Conservation (phyloP, 345 rosid genomes). For the Bruguiera parviflora region DNA sequence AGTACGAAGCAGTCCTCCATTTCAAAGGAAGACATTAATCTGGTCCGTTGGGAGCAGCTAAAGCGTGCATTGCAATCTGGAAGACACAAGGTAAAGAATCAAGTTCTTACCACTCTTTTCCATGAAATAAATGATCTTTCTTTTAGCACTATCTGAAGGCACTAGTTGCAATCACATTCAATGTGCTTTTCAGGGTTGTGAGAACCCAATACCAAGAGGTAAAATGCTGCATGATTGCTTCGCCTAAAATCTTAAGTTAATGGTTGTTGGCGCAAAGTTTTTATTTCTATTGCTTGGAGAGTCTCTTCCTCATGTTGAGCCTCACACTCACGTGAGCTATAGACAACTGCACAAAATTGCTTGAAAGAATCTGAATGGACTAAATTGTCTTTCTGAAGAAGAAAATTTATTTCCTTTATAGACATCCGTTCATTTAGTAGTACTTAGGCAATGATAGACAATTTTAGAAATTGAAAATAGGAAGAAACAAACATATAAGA, state of each 20-base stretch:
- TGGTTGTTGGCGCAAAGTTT: no score
- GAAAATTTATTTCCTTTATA: no score
- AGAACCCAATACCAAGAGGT: background rate
- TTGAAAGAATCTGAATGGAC: no score
- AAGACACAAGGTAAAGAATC: constrained; percentile 55
- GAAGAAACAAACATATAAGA: background rate
- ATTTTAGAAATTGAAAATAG: no score
- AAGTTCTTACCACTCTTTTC: background rate
- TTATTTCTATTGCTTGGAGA: no score
- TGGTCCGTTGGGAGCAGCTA: constrained; percentile 76
- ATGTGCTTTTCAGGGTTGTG: background rate
- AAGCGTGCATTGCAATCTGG: constrained; percentile 64
- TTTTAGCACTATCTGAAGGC: background rate
- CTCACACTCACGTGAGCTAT: no score
- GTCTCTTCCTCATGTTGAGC: no score
- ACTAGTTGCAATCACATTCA: background rate
- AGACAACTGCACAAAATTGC: no score
- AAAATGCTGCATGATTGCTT: background rate
- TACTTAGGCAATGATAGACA: no score
- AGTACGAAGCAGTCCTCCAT: constrained; percentile 46
- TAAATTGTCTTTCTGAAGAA: no score
- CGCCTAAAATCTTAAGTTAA: no score
- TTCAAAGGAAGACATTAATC: constrained; percentile 65
- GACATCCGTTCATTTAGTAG: no score
- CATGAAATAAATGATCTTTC: background rate